Percentiles rank a stretch among this genome's conserved stretches.
These are phyloP conservation scores for Capsella rubella DNA, from an alignment of 441 rosid genomes.

Conservation along the genomic window DNA sequence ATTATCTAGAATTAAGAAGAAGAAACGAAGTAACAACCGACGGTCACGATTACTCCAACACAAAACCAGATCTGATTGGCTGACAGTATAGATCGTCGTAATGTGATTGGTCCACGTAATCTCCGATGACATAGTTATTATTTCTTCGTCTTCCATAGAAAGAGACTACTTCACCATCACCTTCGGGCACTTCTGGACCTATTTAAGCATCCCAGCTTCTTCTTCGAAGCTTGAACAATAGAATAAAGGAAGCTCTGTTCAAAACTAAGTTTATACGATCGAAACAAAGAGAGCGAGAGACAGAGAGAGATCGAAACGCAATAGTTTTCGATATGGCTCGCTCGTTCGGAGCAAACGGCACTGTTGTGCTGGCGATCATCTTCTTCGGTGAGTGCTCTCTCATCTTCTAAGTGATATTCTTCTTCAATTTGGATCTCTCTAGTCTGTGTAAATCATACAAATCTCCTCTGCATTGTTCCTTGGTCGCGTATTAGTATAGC, in stretches of 20 bases:
- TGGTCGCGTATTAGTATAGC: not conserved
- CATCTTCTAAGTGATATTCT: conserved; percentile 8
- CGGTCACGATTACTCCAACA: conserved; percentile 44
- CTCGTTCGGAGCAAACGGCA: conserved; percentile 55
- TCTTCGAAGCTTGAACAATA: not conserved
- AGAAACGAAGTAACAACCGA: conserved; percentile 14
- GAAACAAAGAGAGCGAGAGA: not conserved
- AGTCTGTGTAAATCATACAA: not conserved
- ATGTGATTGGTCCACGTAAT: conserved; percentile 72
- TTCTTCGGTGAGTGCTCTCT: conserved; percentile 58
- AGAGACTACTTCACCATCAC: conserved; percentile 33
- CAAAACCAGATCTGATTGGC: conserved; percentile 36
- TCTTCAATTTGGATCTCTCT: conserved; percentile 11
- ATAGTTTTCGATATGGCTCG: conserved; percentile 30
- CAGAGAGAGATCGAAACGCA: not conserved
- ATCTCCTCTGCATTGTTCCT: conserved; percentile 10
- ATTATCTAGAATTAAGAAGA: conserved; percentile 25
- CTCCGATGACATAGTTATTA: conserved; percentile 52
- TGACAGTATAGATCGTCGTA: not conserved
- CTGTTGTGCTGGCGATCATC: conserved; percentile 58
- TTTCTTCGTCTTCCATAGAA: conserved; percentile 16
- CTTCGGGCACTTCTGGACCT: conserved; percentile 33
- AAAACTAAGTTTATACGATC: not conserved
- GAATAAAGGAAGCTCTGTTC: not conserved
- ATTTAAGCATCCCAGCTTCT: conserved; percentile 32